phyloP scores from a whole-genome alignment of 2,329 filamentous ascomycete genomes.

The Xylaria digitata region DNA sequence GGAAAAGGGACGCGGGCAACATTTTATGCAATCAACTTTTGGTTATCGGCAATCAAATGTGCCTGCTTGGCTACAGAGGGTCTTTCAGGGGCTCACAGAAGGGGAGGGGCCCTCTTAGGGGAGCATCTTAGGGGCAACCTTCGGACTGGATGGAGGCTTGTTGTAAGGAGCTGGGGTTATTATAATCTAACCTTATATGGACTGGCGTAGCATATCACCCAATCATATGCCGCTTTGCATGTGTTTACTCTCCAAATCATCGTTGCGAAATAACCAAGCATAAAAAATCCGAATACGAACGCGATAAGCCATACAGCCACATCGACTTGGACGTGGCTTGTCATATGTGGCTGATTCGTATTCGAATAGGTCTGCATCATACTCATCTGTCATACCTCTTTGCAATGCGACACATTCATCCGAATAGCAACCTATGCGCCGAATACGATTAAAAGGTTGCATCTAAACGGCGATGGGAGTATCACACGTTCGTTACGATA shows the following conservation, averaged over 20 bases:
- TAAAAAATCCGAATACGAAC: constrained; percentile 39
- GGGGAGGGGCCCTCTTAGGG: not conserved
- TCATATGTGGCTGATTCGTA: constrained; percentile 23
- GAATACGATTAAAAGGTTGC: not conserved
- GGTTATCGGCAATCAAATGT: constrained; percentile 30
- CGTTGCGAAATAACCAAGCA: constrained; percentile 18
- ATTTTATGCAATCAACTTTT: constrained; percentile 38
- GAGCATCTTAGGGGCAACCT: not conserved
- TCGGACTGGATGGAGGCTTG: not conserved
- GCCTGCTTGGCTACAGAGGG: not conserved
- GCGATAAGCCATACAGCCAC: constrained; percentile 32
- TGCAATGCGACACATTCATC: no score
- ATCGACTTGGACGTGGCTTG: constrained; percentile 1
- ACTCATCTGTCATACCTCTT: no score
- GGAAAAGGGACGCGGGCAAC: constrained; percentile 35
- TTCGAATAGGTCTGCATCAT: constrained; percentile 1
- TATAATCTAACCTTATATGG: not conserved
- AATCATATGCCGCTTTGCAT: constrained; percentile 12
- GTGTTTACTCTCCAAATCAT: constrained; percentile 15
- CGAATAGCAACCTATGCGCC: no score
- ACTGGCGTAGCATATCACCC: not conserved
- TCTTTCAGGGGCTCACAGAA: not conserved
- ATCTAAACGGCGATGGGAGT: no score
- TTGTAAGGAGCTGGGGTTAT: not conserved
- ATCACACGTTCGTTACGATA: not conserved